phyloP scores from a whole-genome alignment of 257 asterid genomes.

The Nemophila menziesii region DNA sequence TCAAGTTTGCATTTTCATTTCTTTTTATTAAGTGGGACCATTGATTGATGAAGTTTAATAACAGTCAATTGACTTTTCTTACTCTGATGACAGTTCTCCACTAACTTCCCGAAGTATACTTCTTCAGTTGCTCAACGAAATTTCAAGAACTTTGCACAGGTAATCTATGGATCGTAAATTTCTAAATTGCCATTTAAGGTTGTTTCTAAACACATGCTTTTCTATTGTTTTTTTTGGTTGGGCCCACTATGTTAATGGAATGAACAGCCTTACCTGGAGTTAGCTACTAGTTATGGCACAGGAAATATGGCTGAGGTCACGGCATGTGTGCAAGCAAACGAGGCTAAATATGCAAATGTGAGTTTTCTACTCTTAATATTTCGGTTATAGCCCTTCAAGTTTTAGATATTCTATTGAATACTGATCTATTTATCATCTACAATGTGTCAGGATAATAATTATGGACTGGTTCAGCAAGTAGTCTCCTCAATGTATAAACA shows the following conservation, averaged over 20 bases:
- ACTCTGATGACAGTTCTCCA: constrained; percentile 52
- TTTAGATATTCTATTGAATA: neutral
- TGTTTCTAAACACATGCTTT: neutral
- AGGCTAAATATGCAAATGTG: constrained; percentile 66
- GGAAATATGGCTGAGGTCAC: constrained; percentile 81
- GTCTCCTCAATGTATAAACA: constrained; percentile 88
- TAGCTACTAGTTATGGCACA: constrained; percentile 52
- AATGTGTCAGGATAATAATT: constrained; percentile 65
- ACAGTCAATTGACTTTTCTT: neutral
- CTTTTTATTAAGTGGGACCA: neutral
- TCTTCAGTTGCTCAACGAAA: constrained; percentile 90
- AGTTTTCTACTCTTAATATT: constrained; percentile 21
- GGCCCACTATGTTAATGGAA: constrained; percentile 4
- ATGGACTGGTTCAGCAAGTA: constrained; percentile 93
- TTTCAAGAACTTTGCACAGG: constrained; percentile 72
- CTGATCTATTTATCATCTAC: neutral
- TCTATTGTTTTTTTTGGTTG: constrained; percentile 1
- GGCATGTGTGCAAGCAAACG: constrained; percentile 44
- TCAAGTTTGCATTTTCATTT: neutral
- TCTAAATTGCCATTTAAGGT: neutral
- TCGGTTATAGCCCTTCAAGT: neutral
- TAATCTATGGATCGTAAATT: constrained; percentile 9
- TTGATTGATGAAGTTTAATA: neutral
- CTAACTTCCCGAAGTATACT: constrained; percentile 73
- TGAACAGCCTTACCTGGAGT: constrained; percentile 72